A percentile compares a stretch with the other conserved stretches of the same genome.
phyloP scores from a whole-genome alignment of 73 alveolate genomes.

The Halteria grandinella region DNA sequence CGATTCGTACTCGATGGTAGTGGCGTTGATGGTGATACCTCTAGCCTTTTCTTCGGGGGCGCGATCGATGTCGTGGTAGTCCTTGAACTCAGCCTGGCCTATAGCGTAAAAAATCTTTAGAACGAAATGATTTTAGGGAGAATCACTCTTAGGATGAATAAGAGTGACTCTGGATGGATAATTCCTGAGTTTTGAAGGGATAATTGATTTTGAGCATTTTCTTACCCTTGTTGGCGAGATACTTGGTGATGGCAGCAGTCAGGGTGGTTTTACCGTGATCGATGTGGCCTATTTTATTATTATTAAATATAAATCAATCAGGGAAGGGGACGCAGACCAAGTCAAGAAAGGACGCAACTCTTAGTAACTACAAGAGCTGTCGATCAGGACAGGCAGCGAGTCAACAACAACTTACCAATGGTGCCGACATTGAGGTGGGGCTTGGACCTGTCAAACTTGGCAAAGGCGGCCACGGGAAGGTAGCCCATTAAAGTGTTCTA shows the following conservation, averaged over 20 bases:
- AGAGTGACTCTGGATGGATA: no score
- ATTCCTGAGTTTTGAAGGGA: no score
- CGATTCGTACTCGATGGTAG: slow-evolving; percentile 93
- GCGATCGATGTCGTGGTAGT: slow-evolving; percentile 81
- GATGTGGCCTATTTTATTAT: slow-evolving; percentile 76
- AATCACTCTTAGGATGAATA: no score
- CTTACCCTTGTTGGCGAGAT: slow-evolving; percentile 37
- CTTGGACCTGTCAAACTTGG: slow-evolving; percentile 85
- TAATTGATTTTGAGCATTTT: background rate
- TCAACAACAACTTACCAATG: slow-evolving; percentile 76
- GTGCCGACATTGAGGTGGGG: slow-evolving; percentile 97
- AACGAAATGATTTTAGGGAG: slow-evolving; percentile 31
- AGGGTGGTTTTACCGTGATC: slow-evolving; percentile 98
- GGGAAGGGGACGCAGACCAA: no score
- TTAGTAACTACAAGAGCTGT: no score
- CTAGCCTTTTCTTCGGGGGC: slow-evolving; percentile 95
- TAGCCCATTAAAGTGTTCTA: no score
- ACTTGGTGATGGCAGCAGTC: slow-evolving; percentile 95
- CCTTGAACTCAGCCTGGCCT: slow-evolving; percentile 74
- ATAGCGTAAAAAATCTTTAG: no score
- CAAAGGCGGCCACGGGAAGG: slow-evolving; percentile 61
- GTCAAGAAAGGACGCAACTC: no score
- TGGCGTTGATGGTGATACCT: slow-evolving; percentile 96
- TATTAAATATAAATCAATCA: slow-evolving; percentile 7
- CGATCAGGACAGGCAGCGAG: no score